Conservation (phyloP, 2,329 filamentous ascomycete genomes). For the Exophiala oligosperma region DNA sequence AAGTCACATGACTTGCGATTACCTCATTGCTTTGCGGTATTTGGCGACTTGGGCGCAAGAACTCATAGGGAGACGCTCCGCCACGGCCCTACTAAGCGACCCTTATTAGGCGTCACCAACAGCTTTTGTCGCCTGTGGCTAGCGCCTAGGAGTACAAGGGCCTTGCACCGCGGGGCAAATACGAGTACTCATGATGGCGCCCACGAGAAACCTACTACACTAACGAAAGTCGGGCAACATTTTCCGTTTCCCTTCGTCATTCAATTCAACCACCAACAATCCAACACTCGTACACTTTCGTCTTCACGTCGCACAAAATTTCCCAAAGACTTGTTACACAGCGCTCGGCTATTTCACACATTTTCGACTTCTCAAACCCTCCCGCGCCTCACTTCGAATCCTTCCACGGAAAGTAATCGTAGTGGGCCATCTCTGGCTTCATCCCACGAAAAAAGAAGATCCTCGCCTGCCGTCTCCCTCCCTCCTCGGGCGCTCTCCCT, state of each 20-base stretch:
- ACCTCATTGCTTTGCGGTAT: too few relatives aligned
- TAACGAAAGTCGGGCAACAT: background rate
- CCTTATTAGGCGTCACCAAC: too few relatives aligned
- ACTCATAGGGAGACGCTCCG: too few relatives aligned
- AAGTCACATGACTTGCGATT: too few relatives aligned
- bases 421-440: too few relatives aligned
- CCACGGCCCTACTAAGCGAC: too few relatives aligned
- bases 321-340: slow-evolving; percentile 1
- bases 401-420: background rate
- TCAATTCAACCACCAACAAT: background rate
- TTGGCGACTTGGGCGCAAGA: too few relatives aligned
- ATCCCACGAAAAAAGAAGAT: background rate
- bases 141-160: too few relatives aligned
- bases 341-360: background rate
- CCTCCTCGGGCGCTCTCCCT: slow-evolving; percentile 1
- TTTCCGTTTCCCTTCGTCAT: background rate
- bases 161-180: too few relatives aligned
- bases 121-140: too few relatives aligned
- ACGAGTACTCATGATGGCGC: too few relatives aligned
- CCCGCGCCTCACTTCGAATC: background rate
- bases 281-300: background rate
- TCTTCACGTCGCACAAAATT: background rate
- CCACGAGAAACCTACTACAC: too few relatives aligned
- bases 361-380: background rate
- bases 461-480: slow-evolving; percentile 7